A percentile compares a stretch with the other conserved stretches of the same genome.
These are phyloP conservation scores for Cubamyces sp. DNA, from an alignment of 768 basidiomycete species.

Conservation along the genomic window DNA sequence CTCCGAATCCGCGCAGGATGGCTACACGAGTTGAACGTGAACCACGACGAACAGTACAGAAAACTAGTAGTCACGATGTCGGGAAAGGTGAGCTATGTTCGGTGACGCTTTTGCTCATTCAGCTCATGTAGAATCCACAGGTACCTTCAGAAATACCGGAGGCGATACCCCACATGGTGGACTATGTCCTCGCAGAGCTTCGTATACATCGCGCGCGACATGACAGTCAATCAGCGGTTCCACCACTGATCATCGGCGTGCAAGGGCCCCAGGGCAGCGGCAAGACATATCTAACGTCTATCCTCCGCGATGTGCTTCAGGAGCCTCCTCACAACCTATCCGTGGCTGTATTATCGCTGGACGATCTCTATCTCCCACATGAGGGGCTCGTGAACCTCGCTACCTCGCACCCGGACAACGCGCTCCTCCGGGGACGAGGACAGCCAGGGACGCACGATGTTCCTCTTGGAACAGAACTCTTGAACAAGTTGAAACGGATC, in stretches of 20 bases:
- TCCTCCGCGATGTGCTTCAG: conserved; percentile 46
- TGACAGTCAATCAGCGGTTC: not conserved
- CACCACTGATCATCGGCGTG: conserved; percentile 81
- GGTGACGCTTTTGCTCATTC: too few species aligned
- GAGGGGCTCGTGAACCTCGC: conserved; percentile 61
- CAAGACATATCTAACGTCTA: conserved; percentile 79
- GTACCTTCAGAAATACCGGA: conserved; percentile 24
- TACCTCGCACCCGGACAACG: conserved; percentile 56
- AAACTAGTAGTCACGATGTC: conserved; percentile 1
- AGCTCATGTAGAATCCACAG: not conserved
- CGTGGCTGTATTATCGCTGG: conserved; percentile 72
- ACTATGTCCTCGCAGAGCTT: conserved; percentile 46
- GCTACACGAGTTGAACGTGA: not conserved
- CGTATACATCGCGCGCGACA: conserved; percentile 33
- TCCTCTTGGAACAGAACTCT: conserved; percentile 56
- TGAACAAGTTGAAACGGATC: conserved; percentile 53
- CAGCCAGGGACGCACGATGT: conserved; percentile 94
- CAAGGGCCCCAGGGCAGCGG: conserved; percentile 97
- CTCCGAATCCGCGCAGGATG: not conserved
- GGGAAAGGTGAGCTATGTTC: not conserved
- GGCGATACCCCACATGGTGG: conserved; percentile 42
- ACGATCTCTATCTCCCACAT: conserved; percentile 87
- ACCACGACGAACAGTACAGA: not conserved
- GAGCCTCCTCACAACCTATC: conserved; percentile 53
- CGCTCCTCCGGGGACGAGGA: conserved; percentile 80